Base-by-base conservation (phyloP, 208 protist genomes). In the Crithidia mellificae region DNA sequence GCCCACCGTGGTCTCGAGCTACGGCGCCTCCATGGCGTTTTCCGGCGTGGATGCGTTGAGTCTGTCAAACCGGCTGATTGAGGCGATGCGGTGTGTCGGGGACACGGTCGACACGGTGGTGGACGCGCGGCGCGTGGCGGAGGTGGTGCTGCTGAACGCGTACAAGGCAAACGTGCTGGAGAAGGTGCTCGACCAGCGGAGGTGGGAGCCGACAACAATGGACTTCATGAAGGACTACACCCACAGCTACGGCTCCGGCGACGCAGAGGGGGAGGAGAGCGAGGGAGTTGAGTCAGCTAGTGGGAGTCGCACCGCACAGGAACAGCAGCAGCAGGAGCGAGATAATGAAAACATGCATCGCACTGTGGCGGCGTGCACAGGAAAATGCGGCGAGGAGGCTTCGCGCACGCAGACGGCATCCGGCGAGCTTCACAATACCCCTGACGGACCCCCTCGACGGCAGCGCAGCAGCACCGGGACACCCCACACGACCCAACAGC, bases 81-180 rank as follows among this genome's bases (percentile, higher is more conserved):
- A 81, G 34, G 78, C 77, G 14, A 82, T 84, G 77, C 52, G 55
- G 19, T 62, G 71, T n/a, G 64, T 78, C 2, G 41, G 75, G 22
- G 70, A 77, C 41, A 52, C 73, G 8, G 54, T 89, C 17, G 66
- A 77, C 41, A 59, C 66, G 12, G 29, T 81, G 15, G n/a, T 75
- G 1, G 88, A 93, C 52, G 65, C 53, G 1, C 75, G 50, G 7
- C 80, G 78, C 12, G 76, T 93, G 20, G 49, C 63, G 39, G 88
- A 91, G 50, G 71, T 91, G 55, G 69, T 93, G 32, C 53, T 87
- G 69, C 36, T 72, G 41, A 90, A 93, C 61, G 88, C 80, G 6
- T 86, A 93, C 78, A 93, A 93, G 75, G 85, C 84, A 7, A 81
- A 72, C 50, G 72, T 87, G 29, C 67, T 93, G 22, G 78, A 85